Percentiles rank a stretch among this genome's conserved stretches.
phyloP scores from a whole-genome alignment of 148 eudicot species.

The Vaccinium darrowii region DNA sequence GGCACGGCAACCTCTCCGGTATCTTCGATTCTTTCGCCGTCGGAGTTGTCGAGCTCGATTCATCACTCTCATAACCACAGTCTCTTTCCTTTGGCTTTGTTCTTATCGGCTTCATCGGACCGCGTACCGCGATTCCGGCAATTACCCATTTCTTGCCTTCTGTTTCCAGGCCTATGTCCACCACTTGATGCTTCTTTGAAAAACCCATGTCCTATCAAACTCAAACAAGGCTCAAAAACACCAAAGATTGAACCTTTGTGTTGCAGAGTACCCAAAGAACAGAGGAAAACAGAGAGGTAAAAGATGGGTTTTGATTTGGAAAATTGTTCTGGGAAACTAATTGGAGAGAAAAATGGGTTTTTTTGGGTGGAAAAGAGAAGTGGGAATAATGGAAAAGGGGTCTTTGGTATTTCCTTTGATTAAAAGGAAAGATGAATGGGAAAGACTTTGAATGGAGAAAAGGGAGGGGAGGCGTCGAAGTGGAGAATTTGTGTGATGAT shows the following conservation, averaged over 20 bases:
- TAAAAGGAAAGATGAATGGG: not conserved
- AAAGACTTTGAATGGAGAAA: conserved; percentile 23
- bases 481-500: not conserved
- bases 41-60: conserved; percentile 44
- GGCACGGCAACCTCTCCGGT: conserved; percentile 49
- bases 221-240: not conserved
- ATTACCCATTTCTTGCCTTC: conserved; percentile 52
- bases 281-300: not conserved
- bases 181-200: conserved; percentile 39
- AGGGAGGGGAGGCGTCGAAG: conserved; percentile 25
- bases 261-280: not conserved
- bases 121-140: conserved; percentile 40
- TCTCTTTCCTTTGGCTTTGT: conserved; percentile 28
- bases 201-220: conserved; percentile 40
- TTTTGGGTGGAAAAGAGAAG: not conserved
- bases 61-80: conserved; percentile 26
- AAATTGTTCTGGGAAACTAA: not conserved
- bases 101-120: conserved; percentile 42
- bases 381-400: conserved; percentile 17
- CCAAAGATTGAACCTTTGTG: not conserved
- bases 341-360: conserved; percentile 1
- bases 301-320: not conserved
- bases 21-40: conserved; percentile 49
- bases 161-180: conserved; percentile 27
- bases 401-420: not conserved